Evolutionary conservation across 176 grass and related monocot genomes (phyloP).

Genomic region (Oryza coarctata): DNA sequence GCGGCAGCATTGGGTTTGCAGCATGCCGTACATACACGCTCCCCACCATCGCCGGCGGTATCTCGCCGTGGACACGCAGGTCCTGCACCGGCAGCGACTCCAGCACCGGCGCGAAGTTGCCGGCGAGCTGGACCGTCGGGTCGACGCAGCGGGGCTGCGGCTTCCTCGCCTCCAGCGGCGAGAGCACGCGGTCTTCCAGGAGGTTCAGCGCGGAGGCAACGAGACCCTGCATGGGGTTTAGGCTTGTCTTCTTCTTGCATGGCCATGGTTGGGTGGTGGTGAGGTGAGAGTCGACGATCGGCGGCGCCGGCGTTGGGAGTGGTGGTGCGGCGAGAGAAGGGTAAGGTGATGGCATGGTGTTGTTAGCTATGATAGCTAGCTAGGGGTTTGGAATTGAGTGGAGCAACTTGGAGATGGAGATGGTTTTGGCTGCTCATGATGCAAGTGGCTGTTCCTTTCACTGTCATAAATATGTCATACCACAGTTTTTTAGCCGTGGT

Average conservation of each 20-base stretch:
- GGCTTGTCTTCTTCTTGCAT: not conserved
- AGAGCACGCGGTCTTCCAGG: not conserved
- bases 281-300: not conserved
- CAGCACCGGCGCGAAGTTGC: slow-evolving; percentile 39
- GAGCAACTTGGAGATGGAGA: too few relatives aligned
- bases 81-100: not conserved
- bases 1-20: slow-evolving; percentile 45
- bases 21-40: slow-evolving; percentile 48
- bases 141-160: slow-evolving; percentile 35
- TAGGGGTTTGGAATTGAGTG: too few relatives aligned
- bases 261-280: not conserved
- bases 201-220: not conserved
- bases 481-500: too few relatives aligned
- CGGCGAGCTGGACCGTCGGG: slow-evolving; percentile 43
- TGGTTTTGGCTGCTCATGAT: too few relatives aligned
- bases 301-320: too few relatives aligned
- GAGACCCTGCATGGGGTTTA: not conserved
- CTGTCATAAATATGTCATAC: too few relatives aligned
- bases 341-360: too few relatives aligned
- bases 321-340: too few relatives aligned
- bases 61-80: slow-evolving; percentile 2
- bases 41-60: not conserved
- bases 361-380: too few relatives aligned
- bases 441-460: too few relatives aligned
- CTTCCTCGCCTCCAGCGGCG: not conserved